Evolutionary conservation across 371 early-diverging fungal genomes (phyloP), one percentile per base, ranked within the genome.

Genomic region (Mucor velutinosus): DNA sequence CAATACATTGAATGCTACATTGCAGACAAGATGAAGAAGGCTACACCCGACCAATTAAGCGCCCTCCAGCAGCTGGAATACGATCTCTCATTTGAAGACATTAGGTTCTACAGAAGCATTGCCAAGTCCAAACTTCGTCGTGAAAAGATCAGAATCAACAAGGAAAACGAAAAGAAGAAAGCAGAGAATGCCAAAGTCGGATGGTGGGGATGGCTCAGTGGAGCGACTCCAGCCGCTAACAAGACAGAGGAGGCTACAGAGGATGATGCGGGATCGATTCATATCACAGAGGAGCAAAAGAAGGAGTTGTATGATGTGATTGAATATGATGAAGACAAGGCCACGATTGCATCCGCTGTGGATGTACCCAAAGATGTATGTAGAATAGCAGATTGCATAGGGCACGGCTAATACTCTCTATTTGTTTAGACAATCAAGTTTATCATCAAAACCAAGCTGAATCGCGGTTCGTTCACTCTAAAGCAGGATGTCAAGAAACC

Each of bases 281-380:
- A 69, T 11, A 76, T 83, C 56, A 81, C 80, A 17, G 89, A 89
- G 25, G 86, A 87, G 58, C 89, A 93, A 64, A 82, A 89, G 30
- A 75, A 89, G 53, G 89, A 92, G 66, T 74, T 95, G 5, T 93
- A 90, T 71, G 88, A 94, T 12, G 89, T 91, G 0, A 93, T 95
- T 68, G 95, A 94, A 47, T 94, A 89, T 68, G 89, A 94, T 67
- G 92, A 92, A 59, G 83, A 86, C 2, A 80, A 86, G 30, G 78
- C 87, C 0, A 78, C 74, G 0, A 73, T 81, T 27, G 76, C 71
- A 4, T 59, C 70, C 4, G 84, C 86, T 29, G 79, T 90, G 0
- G 95, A 93, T 59, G 74, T 94, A 43, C 94, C 94, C 6, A 85
- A 87, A 66, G 94, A 97, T 75, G 91, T 90, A 73, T 11, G 3